phyloP scores from a whole-genome alignment of 1,284 basidiomycete genomes.

The Cryptococcus wingfieldii region DNA sequence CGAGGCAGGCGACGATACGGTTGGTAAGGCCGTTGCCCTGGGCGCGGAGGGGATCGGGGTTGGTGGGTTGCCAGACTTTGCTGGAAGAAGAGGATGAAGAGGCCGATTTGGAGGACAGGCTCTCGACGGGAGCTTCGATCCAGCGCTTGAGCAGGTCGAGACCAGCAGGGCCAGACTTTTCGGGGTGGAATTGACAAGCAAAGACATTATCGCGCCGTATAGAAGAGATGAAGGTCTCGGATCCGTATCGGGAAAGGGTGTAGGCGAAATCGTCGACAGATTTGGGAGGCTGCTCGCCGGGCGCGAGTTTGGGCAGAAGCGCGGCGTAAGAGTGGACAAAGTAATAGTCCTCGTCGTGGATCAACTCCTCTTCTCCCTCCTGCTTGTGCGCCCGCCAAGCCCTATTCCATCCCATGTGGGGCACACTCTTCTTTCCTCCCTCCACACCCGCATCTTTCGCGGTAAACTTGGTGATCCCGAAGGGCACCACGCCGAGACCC shows the following conservation, averaged over 20 bases:
- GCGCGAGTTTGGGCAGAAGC: slow-evolving; percentile 51
- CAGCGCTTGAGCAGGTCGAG: slow-evolving; percentile 76
- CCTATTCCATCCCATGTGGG: slow-evolving; percentile 97
- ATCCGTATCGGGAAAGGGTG: slow-evolving; percentile 87
- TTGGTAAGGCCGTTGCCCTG: slow-evolving; percentile 73
- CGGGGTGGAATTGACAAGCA: slow-evolving; percentile 96
- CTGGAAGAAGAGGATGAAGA: not conserved
- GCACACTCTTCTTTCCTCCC: slow-evolving; percentile 81
- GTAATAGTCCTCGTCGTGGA: slow-evolving; percentile 69
- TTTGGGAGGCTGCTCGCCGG: slow-evolving; percentile 48
- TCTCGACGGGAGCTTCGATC: slow-evolving; percentile 58
- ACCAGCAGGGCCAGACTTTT: slow-evolving; percentile 93
- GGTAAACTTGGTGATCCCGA: slow-evolving; percentile 47
- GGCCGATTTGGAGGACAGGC: slow-evolving; percentile 25
- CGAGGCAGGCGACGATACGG: slow-evolving; percentile 95
- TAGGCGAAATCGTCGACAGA: slow-evolving; percentile 63
- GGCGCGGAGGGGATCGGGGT: slow-evolving; percentile 26
- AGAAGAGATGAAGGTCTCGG: slow-evolving; percentile 84
- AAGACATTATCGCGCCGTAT: slow-evolving; percentile 84
- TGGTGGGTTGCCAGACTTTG: slow-evolving; percentile 19
- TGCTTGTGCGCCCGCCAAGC: slow-evolving; percentile 48
- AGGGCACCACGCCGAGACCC: slow-evolving; percentile 51
- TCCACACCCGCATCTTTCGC: slow-evolving; percentile 20
- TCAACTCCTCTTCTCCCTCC: slow-evolving; percentile 45
- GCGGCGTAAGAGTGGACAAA: slow-evolving; percentile 93